Percentiles rank a stretch among this genome's conserved stretches.
Conservation (phyloP, 2,329 filamentous ascomycete species). For the Monosporascus ibericus region DNA sequence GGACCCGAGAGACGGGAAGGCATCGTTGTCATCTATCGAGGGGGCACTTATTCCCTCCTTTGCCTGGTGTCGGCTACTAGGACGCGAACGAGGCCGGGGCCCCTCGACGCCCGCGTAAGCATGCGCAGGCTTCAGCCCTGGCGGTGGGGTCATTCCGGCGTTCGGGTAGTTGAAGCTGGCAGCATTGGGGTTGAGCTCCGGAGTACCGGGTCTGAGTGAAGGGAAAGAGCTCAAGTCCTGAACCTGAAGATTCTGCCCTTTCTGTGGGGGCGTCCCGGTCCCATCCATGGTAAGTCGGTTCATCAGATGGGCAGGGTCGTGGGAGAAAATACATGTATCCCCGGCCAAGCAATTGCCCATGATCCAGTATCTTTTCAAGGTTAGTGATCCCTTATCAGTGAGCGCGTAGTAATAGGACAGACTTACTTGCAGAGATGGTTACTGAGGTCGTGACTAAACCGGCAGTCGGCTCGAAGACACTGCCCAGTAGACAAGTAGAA, state of each 20-base stretch:
- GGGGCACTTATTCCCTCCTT: slow-evolving; percentile 62
- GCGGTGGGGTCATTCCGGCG: slow-evolving; percentile 58
- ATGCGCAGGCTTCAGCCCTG: slow-evolving; percentile 61
- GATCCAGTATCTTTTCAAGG: slow-evolving; percentile 72
- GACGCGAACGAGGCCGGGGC: slow-evolving; percentile 72
- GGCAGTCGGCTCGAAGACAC: slow-evolving; percentile 90
- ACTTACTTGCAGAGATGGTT: slow-evolving; percentile 97
- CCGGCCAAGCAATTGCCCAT: slow-evolving; percentile 93
- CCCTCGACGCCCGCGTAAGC: slow-evolving; percentile 46
- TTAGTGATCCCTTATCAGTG: slow-evolving; percentile 56
- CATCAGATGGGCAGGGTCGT: slow-evolving; percentile 84
- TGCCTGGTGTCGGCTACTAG: slow-evolving; percentile 68
- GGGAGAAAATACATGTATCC: slow-evolving; percentile 91
- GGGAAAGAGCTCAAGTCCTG: slow-evolving; percentile 85
- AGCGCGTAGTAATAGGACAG: neutral
- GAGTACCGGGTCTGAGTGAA: slow-evolving; percentile 55
- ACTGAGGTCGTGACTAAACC: slow-evolving; percentile 93
- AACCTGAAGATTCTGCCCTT: slow-evolving; percentile 65
- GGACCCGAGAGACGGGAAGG: slow-evolving; percentile 84
- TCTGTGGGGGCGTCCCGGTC: slow-evolving; percentile 58
- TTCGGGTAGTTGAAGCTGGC: slow-evolving; percentile 46
- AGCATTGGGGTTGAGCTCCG: slow-evolving; percentile 51
- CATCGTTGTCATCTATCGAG: slow-evolving; percentile 87
- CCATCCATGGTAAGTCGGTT: slow-evolving; percentile 73
- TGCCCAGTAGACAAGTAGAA: slow-evolving; percentile 96